Evolutionary conservation across 176 grass and related monocot species (phyloP).

Genomic region (Oryza rufipogon): DNA sequence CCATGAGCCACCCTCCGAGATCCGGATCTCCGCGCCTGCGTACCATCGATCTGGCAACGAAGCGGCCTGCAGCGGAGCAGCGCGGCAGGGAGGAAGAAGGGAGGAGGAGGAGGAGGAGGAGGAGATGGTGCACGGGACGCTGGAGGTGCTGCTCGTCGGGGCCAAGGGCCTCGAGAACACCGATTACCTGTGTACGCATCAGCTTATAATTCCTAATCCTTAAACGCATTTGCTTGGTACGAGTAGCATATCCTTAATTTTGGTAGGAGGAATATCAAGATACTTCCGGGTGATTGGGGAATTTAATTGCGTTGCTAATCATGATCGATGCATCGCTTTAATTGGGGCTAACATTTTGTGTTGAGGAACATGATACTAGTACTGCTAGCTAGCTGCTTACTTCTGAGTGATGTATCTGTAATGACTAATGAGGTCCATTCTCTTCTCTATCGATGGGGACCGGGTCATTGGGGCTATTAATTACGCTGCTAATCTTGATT

Average conservation of each 20-base stretch:
- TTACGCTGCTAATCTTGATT: background rate
- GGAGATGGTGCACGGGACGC: slow-evolving; percentile 66
- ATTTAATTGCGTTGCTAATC: background rate
- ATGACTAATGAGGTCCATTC: background rate
- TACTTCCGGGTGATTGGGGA: background rate
- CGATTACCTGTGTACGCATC: slow-evolving; percentile 63
- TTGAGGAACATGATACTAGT: too few relatives aligned
- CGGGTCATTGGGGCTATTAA: background rate
- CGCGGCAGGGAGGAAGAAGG: background rate
- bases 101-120: slow-evolving; percentile 18
- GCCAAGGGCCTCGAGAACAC: slow-evolving; percentile 83
- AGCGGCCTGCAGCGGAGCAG: too few relatives aligned
- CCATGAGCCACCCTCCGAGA: background rate
- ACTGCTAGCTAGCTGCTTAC: background rate
- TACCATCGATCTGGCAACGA: background rate
- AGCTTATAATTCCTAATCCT: background rate
- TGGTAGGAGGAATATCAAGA: background rate
- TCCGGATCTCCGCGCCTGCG: slow-evolving; percentile 16
- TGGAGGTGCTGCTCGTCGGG: slow-evolving; percentile 72
- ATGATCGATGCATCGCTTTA: background rate
- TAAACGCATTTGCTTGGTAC: background rate
- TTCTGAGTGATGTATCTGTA: background rate
- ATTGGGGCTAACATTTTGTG: background rate
- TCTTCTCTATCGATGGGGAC: slow-evolving; percentile 13
- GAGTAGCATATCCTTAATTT: background rate